Evolutionary conservation across 768 basidiomycete species (phyloP), one percentile per base, ranked within the genome.

Genomic region (Atractiella rhizophila): DNA sequence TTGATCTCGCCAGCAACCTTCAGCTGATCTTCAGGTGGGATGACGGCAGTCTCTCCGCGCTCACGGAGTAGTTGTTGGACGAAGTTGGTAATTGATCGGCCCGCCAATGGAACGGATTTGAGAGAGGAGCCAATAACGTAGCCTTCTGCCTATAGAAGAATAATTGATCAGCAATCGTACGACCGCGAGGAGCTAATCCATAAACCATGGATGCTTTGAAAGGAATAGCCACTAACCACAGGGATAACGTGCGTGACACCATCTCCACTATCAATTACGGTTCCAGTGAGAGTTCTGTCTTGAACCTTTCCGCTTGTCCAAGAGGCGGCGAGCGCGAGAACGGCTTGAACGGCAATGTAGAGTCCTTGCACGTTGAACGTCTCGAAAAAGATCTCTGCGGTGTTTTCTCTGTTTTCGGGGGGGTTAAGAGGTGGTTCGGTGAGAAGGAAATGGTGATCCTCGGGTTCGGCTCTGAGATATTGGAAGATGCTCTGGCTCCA

Each of bases 401-500:
- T 96, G 59, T 88, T 88, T 61, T 98, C 91, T 53, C 91, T 69
- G 64, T 96, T 98, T 64, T 98, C 91, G 1, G 91, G 91, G 0
- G 88, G 71, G 57, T 98, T 96, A 42, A 98, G 72, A 19, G 91
- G 88, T 4, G 91, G 91, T 56, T 98, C 91, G n/a, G 91, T 98
- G 56, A 98, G 64, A 36, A 96, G 70, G 62, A 98, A 96, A 60
- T 94, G 79, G 60, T 96, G 91, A 62, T 96, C 88, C 62, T 96
- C 91, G 12, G 91, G 91, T 61, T 98, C 91, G 7, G 86, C 86
- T 42, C 88, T 69, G 46, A 98, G 67, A 64, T 96, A 96, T 62
- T 98, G 96, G 73, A 96, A 98, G 68, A 96, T 96, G 49, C 77
- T 81, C 66, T 98, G 88, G 59, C 91, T 85, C 91, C 91, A 98